Evolutionary conservation across 1,284 basidiomycete genomes (phyloP).

Genomic region (Austroboletus novae-zelandiae): DNA sequence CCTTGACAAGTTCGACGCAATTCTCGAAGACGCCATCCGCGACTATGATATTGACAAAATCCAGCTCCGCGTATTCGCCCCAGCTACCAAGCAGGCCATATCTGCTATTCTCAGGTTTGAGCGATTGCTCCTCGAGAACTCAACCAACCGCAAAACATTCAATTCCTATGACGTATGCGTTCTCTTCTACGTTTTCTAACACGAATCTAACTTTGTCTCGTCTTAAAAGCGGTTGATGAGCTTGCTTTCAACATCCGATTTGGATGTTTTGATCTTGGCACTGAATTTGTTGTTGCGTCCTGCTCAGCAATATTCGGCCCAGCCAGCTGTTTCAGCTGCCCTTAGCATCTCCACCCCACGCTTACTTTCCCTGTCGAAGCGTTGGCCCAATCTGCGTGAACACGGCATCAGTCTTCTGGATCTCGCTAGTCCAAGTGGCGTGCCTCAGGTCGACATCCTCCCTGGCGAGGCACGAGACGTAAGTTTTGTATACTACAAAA

Average conservation of each 20-base stretch:
- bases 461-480: conserved; percentile 72
- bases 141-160: conserved; percentile 97
- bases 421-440: conserved; percentile 55
- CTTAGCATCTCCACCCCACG: conserved; percentile 75
- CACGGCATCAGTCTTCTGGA: conserved; percentile 70
- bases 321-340: conserved; percentile 74
- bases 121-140: conserved; percentile 91
- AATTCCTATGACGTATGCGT: conserved; percentile 90
- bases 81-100: conserved; percentile 72
- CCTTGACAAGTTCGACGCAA: conserved; percentile 91
- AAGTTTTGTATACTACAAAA: conserved; percentile 73
- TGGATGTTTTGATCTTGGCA: conserved; percentile 84
- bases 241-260: conserved; percentile 84
- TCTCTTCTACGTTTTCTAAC: conserved; percentile 2
- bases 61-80: conserved; percentile 80
- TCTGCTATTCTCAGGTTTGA: conserved; percentile 87
- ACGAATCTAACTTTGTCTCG: conserved; percentile 15
- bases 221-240: conserved; percentile 78
- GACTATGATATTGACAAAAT: conserved; percentile 83
- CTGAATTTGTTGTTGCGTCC: conserved; percentile 89
- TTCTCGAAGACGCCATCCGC: conserved; percentile 80
- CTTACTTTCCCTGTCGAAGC: conserved; percentile 67
- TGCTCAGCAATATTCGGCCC: conserved; percentile 90
- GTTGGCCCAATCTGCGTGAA: conserved; percentile 75
- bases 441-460: conserved; percentile 53